Evolutionary conservation across 495 filamentous ascomycete species (phyloP).

Genomic region (Cryomyces antarcticus): DNA sequence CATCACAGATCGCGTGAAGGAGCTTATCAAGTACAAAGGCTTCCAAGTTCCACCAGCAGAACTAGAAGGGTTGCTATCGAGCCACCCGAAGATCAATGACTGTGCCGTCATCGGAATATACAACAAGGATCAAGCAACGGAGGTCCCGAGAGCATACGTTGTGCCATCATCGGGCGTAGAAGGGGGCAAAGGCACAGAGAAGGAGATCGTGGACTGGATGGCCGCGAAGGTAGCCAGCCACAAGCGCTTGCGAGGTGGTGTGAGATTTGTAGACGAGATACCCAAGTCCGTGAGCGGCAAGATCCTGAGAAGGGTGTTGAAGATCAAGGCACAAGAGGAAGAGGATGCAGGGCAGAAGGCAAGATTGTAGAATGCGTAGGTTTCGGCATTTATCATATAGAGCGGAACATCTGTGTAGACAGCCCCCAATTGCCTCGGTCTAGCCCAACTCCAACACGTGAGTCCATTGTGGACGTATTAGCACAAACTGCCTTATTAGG

Average conservation of each 20-base stretch:
- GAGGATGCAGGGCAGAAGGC: not conserved
- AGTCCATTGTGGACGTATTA: no score
- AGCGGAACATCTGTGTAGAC: no score
- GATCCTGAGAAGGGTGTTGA: conserved; percentile 14
- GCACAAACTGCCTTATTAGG: no score
- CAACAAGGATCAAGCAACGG: conserved; percentile 16
- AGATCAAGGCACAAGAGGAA: conserved; percentile 7
- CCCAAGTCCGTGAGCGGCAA: conserved; percentile 13
- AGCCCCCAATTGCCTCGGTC: no score
- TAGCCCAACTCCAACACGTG: no score
- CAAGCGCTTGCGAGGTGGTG: conserved; percentile 14
- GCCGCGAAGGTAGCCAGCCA: conserved; percentile 15
- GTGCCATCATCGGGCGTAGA: conserved; percentile 12
- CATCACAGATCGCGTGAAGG: conserved; percentile 32
- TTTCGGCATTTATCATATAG: no score
- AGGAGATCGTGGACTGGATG: conserved; percentile 18
- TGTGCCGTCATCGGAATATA: conserved; percentile 22
- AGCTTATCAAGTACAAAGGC: conserved; percentile 34
- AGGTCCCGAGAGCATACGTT: conserved; percentile 20
- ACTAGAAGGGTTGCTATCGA: conserved; percentile 18
- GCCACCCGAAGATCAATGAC: conserved; percentile 16
- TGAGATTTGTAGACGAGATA: conserved; percentile 12
- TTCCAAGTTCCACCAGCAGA: conserved; percentile 22
- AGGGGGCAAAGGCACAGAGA: conserved; percentile 7
- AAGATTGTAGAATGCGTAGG: no score